Evolutionary conservation across 352 stramenopile species (phyloP), one percentile per base, ranked within the genome.

Genomic region (Phytopythium helicoides): DNA sequence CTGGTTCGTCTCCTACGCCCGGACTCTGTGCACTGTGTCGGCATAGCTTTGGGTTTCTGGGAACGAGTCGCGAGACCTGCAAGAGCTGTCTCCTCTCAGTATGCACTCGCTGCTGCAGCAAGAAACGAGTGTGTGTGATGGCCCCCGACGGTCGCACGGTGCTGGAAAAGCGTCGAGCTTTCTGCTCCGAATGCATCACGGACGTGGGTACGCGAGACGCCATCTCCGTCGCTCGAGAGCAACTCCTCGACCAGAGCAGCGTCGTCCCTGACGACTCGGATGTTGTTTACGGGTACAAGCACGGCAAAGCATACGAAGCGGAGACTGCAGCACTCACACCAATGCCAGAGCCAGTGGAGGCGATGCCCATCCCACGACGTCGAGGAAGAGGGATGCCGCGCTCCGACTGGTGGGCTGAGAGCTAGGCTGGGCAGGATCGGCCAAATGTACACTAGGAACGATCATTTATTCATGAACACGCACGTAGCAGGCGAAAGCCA

Each of bases 181-280:
- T 68, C 31, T 72, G 64, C 55, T 62, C 59, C 11, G 52, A 51
- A n/a, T 72, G 64, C 52, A 58, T 68, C 34, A 50, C 58, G 37
- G 55, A 68, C 15, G 55, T 56, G 15, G 54, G 62, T 16, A 37
- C 44, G 19, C 55, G 54, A 26, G 63, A 71, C 33, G 59, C 59
- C 23, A 42, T 54, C 1, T 51, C 59, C 15, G 62, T 71, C 31
- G 63, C 63, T 9, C 35, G 54, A 10, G 58, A 71, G 16, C 58
- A 71, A 49, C 25, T 71, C 15, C 5, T 49, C 25, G 25, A 49
- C 42, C 3, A 12, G 16, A 36, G 14, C 26, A 49, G 26, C 26
- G 25, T 25, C 7, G 15, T 16, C 3, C 25, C 42, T n/a, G 26
- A 26, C 26, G 25, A 38, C 26, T 16, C 42, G 5, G 42, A 23